Conservation (phyloP, 1,139 yeast species). For the Blastobotrys raffinosifermentans region DNA sequence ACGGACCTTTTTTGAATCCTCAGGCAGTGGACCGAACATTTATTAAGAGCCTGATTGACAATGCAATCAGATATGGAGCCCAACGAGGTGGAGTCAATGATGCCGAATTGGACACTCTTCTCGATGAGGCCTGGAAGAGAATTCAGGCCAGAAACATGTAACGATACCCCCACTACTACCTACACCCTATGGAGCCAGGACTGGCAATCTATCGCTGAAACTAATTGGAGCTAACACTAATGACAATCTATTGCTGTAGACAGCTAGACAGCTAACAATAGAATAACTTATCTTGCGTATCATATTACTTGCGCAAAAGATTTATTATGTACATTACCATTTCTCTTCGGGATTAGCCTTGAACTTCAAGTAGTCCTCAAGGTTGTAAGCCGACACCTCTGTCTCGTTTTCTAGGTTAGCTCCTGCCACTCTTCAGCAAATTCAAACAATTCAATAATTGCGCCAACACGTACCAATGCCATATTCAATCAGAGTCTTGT, state of each 20-base stretch:
- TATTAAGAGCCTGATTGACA: constrained; percentile 64
- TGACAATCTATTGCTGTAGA: neutral
- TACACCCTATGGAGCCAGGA: neutral
- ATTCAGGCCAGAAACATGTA: constrained; percentile 16
- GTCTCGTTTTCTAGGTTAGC: constrained; percentile 63
- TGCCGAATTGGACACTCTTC: constrained; percentile 41
- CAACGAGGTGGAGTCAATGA: constrained; percentile 36
- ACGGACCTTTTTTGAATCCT: constrained; percentile 63
- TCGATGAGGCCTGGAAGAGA: constrained; percentile 48
- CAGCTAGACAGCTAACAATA: neutral
- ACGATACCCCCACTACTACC: neutral
- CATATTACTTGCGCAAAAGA: neutral
- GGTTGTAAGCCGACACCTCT: constrained; percentile 74
- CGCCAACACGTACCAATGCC: constrained; percentile 42
- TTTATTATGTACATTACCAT: constrained; percentile 46
- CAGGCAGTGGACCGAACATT: constrained; percentile 63
- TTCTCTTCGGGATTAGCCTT: constrained; percentile 83
- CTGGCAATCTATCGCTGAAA: neutral
- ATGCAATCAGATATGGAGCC: constrained; percentile 66
- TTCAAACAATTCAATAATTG: constrained; percentile 7
- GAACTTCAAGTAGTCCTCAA: constrained; percentile 57
- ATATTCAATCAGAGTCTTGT: constrained; percentile 51
- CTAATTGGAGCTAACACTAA: neutral
- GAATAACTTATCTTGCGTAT: neutral
- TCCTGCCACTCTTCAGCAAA: neutral